Percentiles rank a stretch among this genome's conserved stretches.
Conservation (phyloP, 2,329 filamentous ascomycete genomes). For the Plectosphaerella plurivora region DNA sequence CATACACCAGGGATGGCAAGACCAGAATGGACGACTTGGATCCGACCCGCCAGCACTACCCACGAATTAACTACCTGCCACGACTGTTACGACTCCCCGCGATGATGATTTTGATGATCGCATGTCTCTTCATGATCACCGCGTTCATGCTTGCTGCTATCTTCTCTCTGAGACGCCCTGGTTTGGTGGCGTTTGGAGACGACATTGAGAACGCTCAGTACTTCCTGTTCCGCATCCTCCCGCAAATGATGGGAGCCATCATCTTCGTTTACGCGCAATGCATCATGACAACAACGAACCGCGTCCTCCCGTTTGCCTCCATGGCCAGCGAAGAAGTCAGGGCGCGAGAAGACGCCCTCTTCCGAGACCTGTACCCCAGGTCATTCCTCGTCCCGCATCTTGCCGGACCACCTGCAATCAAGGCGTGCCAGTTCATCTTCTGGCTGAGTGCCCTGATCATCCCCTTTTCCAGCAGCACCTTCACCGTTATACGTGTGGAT, state of each 20-base stretch:
- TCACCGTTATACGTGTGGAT: conserved; percentile 56
- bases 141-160: conserved; percentile 69
- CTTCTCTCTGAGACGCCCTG: conserved; percentile 58
- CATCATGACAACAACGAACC: conserved; percentile 68
- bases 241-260: conserved; percentile 68
- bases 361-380: conserved; percentile 63
- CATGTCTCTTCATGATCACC: conserved; percentile 66
- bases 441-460: conserved; percentile 80
- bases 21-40: conserved; percentile 25
- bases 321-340: conserved; percentile 63
- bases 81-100: conserved; percentile 63
- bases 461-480: conserved; percentile 74
- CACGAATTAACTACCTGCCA: conserved; percentile 65
- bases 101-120: conserved; percentile 53
- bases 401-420: conserved; percentile 62
- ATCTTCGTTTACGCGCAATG: conserved; percentile 75
- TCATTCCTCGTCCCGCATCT: conserved; percentile 60
- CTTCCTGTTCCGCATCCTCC: conserved; percentile 82
- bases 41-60: conserved; percentile 31
- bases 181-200: conserved; percentile 53
- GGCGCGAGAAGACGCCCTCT: conserved; percentile 61
- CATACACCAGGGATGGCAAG: conserved; percentile 10
- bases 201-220: conserved; percentile 69
- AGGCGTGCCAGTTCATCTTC: conserved; percentile 60
- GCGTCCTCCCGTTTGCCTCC: conserved; percentile 72